Evolutionary conservation across 495 filamentous ascomycete genomes (phyloP).

Genomic region (Podospora didyma): DNA sequence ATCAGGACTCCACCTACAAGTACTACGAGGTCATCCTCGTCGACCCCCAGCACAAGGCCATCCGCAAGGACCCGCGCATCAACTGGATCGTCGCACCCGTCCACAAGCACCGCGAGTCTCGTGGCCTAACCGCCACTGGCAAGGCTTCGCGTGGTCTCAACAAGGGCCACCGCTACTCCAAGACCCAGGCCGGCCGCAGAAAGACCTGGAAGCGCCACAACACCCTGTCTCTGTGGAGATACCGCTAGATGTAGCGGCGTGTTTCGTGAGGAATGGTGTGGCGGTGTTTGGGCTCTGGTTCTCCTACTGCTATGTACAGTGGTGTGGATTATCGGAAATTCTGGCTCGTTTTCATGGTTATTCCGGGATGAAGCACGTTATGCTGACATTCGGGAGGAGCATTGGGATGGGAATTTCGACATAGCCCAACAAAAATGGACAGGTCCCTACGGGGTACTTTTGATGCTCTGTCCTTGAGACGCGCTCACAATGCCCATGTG

Average conservation of each 20-base stretch:
- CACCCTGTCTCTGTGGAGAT: conserved; percentile 92
- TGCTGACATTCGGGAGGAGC: conserved; percentile 13
- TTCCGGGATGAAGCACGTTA: conserved; percentile 8
- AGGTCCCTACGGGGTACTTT: conserved; percentile 11
- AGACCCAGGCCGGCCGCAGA: conserved; percentile 88
- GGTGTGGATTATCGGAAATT: conserved; percentile 12
- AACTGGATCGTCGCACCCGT: conserved; percentile 99
- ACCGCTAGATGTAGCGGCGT: conserved; percentile 47
- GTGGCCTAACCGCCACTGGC: conserved; percentile 94
- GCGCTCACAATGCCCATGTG: background rate
- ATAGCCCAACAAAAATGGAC: conserved; percentile 25
- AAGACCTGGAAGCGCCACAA: conserved; percentile 99
- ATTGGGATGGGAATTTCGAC: conserved; percentile 14
- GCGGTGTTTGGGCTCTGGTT: conserved; percentile 22
- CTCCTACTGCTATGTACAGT: conserved; percentile 19
- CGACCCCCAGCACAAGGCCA: conserved; percentile 99
- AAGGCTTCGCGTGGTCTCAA: conserved; percentile 99
- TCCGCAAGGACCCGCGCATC: conserved; percentile 97
- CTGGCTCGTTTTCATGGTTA: conserved; percentile 12
- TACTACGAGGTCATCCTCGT: conserved; percentile 99
- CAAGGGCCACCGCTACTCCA: conserved; percentile 98
- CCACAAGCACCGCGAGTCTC: conserved; percentile 98
- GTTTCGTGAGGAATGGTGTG: conserved; percentile 11
- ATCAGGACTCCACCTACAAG: conserved; percentile 99
- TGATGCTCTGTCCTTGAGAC: conserved; percentile 18